Base-by-base conservation (phyloP, 352 stramenopile species). In the Lagenidium giganteum region DNA sequence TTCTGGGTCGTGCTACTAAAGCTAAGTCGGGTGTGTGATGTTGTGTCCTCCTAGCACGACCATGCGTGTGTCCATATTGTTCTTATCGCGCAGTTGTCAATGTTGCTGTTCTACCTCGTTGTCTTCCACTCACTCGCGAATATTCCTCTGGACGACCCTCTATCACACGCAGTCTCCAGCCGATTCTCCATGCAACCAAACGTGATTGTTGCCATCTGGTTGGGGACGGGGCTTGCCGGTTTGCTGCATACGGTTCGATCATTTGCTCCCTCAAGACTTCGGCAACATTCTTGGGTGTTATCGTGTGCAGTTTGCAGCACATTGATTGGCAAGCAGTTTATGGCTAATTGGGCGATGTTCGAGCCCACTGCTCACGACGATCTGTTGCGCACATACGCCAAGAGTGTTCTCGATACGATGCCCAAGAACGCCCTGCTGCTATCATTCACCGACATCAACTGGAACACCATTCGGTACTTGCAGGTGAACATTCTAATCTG, bases 51-150 rank as follows among this genome's bases (percentile, higher is more conserved):
- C 3, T 61, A 23, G 25, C 14, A 47, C 47, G 24, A 8, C 30
- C 3, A 3, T 54, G 33, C 14, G 54, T 44, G 11, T 40, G 28
- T n/a, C n/a, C n/a, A n/a, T n/a, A n/a, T n/a, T n/a, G n/a, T n/a
- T n/a, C n/a, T n/a, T n/a, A n/a, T n/a, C 30, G 41, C 70, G 1
- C 65, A 96, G 2, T 4, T 87, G 6, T 60, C 64, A 23, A 54
- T 65, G 1, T 58, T 94, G 3, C 13, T 60, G 2, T 77, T 89
- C 30, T 98, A 98, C 53, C 32, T 97, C 16, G 12, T 83, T 4
- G 65, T 96, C 1, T 98, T 98, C 57, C 88, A 97, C 57, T 70
- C 69, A 3, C 67, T 98, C 7, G 77, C 86, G 7, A 98, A 98
- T 51, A 60, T 98, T 21, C 92, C 92, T 5, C 65, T 98, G 3